Base-by-base conservation (phyloP, 352 stramenopile genomes). In the Globisporangium recalcitrans region DNA sequence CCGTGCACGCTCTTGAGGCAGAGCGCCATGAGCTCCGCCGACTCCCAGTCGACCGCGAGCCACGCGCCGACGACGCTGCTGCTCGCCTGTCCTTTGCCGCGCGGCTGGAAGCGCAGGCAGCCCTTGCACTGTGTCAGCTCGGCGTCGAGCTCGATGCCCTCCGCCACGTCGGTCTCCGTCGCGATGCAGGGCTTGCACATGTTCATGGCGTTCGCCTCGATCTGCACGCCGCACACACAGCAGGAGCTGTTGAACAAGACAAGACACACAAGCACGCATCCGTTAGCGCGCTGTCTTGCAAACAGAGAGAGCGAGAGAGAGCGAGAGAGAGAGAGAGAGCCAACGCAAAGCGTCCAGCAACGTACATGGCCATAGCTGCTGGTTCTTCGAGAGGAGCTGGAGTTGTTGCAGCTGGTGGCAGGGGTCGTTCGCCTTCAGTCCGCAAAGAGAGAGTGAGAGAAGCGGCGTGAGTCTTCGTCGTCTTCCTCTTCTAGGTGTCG, bases 191-290 rank as follows among this genome's bases (percentile, higher is more conserved):
- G 69, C 55, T 63, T 62, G 76, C 84, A 93, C 84, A 91, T 93
- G 72, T 91, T 91, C 60, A 88, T 67, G 9, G 77, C 71, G 52
- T 93, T 93, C 54, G 80, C 70, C 68, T 90, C 81, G 63, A 93
- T 91, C 52, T 78, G 64, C 10, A 71, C 64, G 56, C 80, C 80
- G 63, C 80, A 90, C 60, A 87, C 73, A 52, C 80, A 90, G 58
- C 78, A 90, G 5, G 63, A 78, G 13, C 68, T 79, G 27, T 11
- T 22, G 3, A 32, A 14, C 16, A 29, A 8, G 6, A 52, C 21
- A 24, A 19, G 4, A 13, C 19, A 51, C 46, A 52, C 5, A 13
- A 14, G 46, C 19, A 13, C 19, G 32, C 19, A 26, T 55, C 13
- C 49, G 26, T 55, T 21, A 21, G 26, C 19, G 11, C 14, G 24